Evolutionary conservation across 805 yeast genomes (phyloP).

Genomic region (Saccharomycopsis javanensis): DNA sequence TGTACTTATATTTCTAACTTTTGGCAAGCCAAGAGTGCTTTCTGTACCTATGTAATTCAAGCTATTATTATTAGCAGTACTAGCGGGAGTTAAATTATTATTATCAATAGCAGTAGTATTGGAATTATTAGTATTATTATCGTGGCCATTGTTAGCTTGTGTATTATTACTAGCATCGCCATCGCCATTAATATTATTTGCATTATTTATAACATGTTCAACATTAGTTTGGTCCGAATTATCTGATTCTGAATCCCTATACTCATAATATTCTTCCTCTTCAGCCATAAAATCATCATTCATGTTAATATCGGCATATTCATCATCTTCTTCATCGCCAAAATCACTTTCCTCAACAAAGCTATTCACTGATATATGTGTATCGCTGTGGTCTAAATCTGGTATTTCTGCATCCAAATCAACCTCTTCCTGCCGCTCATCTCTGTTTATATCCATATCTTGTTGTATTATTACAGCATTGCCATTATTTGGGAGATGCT

Average conservation of each 20-base stretch:
- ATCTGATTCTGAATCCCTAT: neutral
- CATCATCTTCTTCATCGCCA: conserved; percentile 3
- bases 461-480: neutral
- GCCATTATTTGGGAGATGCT: neutral
- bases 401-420: conserved; percentile 25
- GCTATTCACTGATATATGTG: neutral
- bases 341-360: conserved; percentile 7
- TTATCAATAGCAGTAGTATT: neutral
- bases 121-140: neutral
- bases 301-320: conserved; percentile 3
- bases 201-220: neutral
- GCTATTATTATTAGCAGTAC: neutral
- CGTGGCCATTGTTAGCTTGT: conserved; percentile 1
- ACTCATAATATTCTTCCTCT: neutral
- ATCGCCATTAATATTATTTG: neutral
- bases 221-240: neutral
- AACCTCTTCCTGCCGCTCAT: conserved; percentile 20
- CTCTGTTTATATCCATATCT: conserved; percentile 2
- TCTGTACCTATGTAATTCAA: neutral
- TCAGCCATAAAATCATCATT: conserved; percentile 1
- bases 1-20: conserved; percentile 14
- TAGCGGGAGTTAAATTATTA: too few species aligned
- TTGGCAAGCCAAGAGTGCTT: neutral
- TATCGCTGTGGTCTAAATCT: conserved; percentile 6
- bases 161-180: neutral